These are phyloP conservation scores for Hyphopichia khmerensis DNA, from an alignment of 1,139 yeast genomes.

Conservation along the genomic window DNA sequence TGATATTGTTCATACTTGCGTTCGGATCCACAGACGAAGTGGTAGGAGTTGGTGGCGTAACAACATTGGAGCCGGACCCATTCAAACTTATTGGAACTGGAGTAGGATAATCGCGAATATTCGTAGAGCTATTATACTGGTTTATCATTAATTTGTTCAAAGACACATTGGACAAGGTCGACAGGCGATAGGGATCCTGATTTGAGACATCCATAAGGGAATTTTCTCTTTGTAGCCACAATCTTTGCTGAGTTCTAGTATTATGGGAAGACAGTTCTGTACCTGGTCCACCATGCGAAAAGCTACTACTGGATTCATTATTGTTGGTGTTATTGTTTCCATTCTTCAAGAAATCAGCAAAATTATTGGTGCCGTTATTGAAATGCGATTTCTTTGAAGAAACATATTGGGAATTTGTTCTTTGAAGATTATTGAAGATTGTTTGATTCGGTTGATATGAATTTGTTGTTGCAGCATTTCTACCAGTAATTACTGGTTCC, in stretches of 20 bases:
- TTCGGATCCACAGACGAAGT: conserved; percentile 7
- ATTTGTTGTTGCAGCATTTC: conserved; percentile 32
- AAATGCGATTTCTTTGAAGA: conserved; percentile 21
- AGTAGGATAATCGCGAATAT: conserved; percentile 22
- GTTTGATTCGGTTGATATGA: conserved; percentile 48
- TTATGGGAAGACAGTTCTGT: conserved; percentile 25
- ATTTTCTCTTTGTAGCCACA: conserved; percentile 81
- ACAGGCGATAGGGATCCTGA: conserved; percentile 31
- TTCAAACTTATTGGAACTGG: background rate
- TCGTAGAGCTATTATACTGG: conserved; percentile 22
- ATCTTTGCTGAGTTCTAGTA: conserved; percentile 76
- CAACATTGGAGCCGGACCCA: conserved; percentile 1
- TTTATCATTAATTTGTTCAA: conserved; percentile 49
- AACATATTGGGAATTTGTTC: conserved; percentile 38
- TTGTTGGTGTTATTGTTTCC: conserved; percentile 3
- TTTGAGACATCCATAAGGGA: conserved; percentile 58
- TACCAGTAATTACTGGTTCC: conserved; percentile 35
- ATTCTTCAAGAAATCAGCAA: conserved; percentile 26
- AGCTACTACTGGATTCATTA: conserved; percentile 11
- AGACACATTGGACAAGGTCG: conserved; percentile 45
- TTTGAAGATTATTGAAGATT: conserved; percentile 42
- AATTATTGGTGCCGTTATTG: conserved; percentile 29
- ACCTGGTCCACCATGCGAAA: conserved; percentile 9
- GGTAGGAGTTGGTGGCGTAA: conserved; percentile 1
- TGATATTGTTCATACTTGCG: conserved; percentile 20